A percentile compares a stretch with the other conserved stretches of the same genome.
phyloP scores from a whole-genome alignment of 805 yeast genomes.

The Spencermartinsiella europaea region DNA sequence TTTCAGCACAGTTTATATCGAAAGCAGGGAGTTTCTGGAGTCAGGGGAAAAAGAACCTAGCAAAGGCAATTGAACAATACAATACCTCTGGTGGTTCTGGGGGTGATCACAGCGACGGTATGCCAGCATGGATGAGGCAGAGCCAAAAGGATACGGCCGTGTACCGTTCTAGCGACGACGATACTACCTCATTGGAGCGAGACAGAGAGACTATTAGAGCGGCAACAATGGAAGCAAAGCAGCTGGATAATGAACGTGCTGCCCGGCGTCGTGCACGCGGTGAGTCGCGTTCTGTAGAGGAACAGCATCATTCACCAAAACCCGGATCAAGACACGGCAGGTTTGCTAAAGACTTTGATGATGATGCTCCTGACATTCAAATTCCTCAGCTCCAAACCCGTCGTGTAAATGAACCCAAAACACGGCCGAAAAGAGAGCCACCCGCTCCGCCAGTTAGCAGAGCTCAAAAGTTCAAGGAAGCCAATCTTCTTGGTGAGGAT shows the following conservation, averaged over 20 bases:
- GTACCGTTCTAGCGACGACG: background rate
- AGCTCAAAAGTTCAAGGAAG: constrained; percentile 22
- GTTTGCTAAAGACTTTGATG: background rate
- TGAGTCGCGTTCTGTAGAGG: no score
- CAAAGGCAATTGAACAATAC: constrained; percentile 58
- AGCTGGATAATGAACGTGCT: background rate
- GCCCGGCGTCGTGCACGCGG: background rate
- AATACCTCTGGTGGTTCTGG: constrained; percentile 28
- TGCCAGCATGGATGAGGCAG: constrained; percentile 74
- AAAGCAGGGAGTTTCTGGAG: constrained; percentile 57
- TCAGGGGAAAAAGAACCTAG: constrained; percentile 55
- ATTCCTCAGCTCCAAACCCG: background rate
- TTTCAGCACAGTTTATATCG: constrained; percentile 51
- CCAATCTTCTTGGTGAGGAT: constrained; percentile 13
- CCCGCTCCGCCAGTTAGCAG: constrained; percentile 18
- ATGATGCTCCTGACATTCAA: background rate
- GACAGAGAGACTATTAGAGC: background rate
- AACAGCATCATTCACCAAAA: background rate
- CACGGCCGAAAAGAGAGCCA: constrained; percentile 18
- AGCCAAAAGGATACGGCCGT: constrained; percentile 41
- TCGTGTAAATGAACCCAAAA: no score
- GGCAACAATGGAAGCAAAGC: background rate
- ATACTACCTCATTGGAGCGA: background rate
- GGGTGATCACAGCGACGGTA: constrained; percentile 31
- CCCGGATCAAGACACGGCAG: constrained; percentile 1